Evolutionary conservation across 306 rosid genomes (phyloP).

Genomic region (Carpinus fangiana): DNA sequence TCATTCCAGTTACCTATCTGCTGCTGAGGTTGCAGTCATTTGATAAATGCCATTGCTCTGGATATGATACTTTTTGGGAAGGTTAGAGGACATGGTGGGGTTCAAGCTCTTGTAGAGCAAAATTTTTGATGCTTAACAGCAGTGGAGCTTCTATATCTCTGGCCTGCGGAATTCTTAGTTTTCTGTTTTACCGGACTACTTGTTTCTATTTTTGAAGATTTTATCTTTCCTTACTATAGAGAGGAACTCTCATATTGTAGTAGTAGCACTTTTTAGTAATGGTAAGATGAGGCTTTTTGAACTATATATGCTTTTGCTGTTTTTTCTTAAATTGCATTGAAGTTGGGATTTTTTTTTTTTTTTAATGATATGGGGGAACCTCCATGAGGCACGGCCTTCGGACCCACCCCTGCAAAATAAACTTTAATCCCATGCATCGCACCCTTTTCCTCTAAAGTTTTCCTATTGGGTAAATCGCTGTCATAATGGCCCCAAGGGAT

Average conservation of each 20-base stretch:
- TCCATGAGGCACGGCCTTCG: no score
- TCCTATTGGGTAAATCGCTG: no score
- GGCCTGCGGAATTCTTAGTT: slow-evolving; percentile 27
- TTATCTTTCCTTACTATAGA: slow-evolving; percentile 23
- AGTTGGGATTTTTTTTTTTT: background rate
- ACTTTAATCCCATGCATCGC: no score
- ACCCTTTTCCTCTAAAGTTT: no score
- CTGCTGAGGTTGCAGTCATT: slow-evolving; percentile 81
- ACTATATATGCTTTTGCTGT: background rate
- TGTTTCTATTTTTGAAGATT: slow-evolving; percentile 10
- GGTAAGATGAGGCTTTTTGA: slow-evolving; percentile 20
- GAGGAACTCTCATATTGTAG: slow-evolving; percentile 16
- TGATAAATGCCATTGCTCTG: slow-evolving; percentile 33
- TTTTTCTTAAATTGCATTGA: slow-evolving; percentile 18
- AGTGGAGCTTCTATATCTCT: slow-evolving; percentile 24
- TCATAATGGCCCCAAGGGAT: no score
- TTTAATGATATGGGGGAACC: no score
- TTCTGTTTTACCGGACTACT: slow-evolving; percentile 12
- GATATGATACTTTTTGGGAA: slow-evolving; percentile 13
- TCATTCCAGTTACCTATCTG: slow-evolving; percentile 59
- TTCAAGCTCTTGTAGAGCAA: slow-evolving; percentile 31
- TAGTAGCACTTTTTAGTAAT: slow-evolving; percentile 17
- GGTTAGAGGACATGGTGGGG: slow-evolving; percentile 22
- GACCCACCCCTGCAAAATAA: no score
- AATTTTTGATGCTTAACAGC: slow-evolving; percentile 18